Conservation (phyloP, 2,329 filamentous ascomycete species). For the Helotiales sp. region DNA sequence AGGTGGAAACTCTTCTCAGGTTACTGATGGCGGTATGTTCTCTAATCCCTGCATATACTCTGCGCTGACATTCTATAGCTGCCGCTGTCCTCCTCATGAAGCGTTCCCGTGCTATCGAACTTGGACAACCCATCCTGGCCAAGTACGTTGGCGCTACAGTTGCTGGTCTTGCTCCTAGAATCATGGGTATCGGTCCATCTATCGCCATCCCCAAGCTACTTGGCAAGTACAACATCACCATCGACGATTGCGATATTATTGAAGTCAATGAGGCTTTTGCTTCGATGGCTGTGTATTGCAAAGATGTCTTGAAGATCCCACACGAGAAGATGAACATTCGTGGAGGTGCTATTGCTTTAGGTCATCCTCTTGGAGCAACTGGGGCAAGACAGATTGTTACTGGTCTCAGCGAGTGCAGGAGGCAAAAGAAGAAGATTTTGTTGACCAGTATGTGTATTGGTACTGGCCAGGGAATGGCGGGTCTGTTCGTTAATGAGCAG, state of each 20-base stretch:
- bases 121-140: conserved; percentile 87
- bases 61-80: conserved; percentile 47
- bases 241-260: conserved; percentile 83
- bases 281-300: conserved; percentile 95
- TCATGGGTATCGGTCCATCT: conserved; percentile 93
- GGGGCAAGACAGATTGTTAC: conserved; percentile 84
- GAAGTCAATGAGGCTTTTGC: conserved; percentile 99
- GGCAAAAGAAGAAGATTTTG: conserved; percentile 85
- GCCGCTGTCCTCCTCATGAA: conserved; percentile 93
- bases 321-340: conserved; percentile 77
- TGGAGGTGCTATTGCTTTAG: conserved; percentile 80
- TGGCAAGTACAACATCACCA: conserved; percentile 70
- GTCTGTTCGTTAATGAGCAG: conserved; percentile 63
- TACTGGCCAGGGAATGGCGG: conserved; percentile 69
- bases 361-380: conserved; percentile 79
- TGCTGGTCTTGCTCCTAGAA: conserved; percentile 83
- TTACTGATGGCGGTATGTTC: conserved; percentile 79
- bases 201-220: conserved; percentile 81
- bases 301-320: conserved; percentile 69
- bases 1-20: conserved; percentile 90
- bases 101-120: conserved; percentile 81
- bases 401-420: conserved; percentile 79
- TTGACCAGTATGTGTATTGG: conserved; percentile 89
- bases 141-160: conserved; percentile 94
- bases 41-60: not conserved